phyloP scores from a whole-genome alignment of 768 basidiomycete genomes.

The Naganishia friedmannii region DNA sequence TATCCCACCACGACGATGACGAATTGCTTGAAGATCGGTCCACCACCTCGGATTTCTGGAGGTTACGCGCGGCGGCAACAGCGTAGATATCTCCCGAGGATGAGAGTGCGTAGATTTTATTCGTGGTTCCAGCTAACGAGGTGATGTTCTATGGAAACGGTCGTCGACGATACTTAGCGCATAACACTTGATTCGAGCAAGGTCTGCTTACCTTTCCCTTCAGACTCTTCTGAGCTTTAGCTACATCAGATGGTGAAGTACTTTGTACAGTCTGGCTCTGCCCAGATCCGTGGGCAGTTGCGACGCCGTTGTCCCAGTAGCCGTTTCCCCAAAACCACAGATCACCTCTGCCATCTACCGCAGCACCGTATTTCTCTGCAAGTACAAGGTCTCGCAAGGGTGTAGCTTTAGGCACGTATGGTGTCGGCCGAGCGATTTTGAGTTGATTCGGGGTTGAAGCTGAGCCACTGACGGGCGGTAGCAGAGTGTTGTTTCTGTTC shows the following conservation, averaged over 20 bases:
- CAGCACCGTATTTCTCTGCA: conserved; percentile 49
- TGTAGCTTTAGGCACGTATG: conserved; percentile 41
- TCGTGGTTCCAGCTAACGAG: conserved; percentile 53
- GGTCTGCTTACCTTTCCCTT: conserved; percentile 43
- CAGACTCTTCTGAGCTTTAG: conserved; percentile 38
- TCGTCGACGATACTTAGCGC: not conserved
- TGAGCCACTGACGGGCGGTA: conserved; percentile 34
- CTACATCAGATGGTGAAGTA: not conserved
- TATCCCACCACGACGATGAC: conserved; percentile 60
- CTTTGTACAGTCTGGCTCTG: not conserved
- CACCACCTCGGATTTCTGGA: conserved; percentile 54
- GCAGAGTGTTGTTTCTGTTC: conserved; percentile 39
- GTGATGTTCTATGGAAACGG: conserved; percentile 62
- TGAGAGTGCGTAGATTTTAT: conserved; percentile 71
- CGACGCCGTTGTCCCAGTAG: conserved; percentile 36
- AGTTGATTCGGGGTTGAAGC: conserved; percentile 27
- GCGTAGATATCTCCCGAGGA: conserved; percentile 69
- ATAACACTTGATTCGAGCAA: not conserved
- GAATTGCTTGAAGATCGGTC: not conserved
- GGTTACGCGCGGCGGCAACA: conserved; percentile 58
- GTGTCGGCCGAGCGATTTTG: conserved; percentile 41
- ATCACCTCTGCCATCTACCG: conserved; percentile 50
- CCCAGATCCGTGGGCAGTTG: conserved; percentile 17
- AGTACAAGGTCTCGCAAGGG: conserved; percentile 48
- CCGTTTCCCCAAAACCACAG: conserved; percentile 51